A percentile compares a stretch with the other conserved stretches of the same genome.
phyloP scores from a whole-genome alignment of 805 yeast species.

The Starmera quercuum region DNA sequence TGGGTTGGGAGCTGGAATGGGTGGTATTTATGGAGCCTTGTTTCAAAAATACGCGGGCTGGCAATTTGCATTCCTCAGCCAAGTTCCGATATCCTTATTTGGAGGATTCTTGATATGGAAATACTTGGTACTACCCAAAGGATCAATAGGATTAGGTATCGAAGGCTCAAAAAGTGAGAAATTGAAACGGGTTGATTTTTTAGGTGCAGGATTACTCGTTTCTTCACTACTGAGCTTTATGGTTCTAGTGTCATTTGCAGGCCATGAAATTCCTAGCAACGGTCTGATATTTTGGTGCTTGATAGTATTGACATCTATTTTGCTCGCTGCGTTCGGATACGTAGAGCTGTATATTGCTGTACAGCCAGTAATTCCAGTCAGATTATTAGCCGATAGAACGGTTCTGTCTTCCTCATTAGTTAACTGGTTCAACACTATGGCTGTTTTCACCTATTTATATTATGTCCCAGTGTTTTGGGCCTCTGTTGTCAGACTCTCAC shows the following conservation, averaged over 20 bases:
- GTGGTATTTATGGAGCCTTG: slow-evolving; percentile 57
- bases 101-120: slow-evolving; percentile 31
- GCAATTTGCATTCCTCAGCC: slow-evolving; percentile 53
- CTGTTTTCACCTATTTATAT: slow-evolving; percentile 52
- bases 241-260: slow-evolving; percentile 61
- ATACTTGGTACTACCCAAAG: slow-evolving; percentile 32
- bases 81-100: slow-evolving; percentile 41
- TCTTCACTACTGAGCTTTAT: slow-evolving; percentile 48
- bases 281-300: slow-evolving; percentile 32
- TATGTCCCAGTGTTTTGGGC: slow-evolving; percentile 65
- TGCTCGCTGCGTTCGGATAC: slow-evolving; percentile 32
- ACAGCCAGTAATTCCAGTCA: slow-evolving; percentile 60
- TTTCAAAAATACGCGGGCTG: slow-evolving; percentile 50
- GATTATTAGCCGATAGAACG: slow-evolving; percentile 46
- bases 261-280: slow-evolving; percentile 42
- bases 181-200: slow-evolving; percentile 53
- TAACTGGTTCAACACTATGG: slow-evolving; percentile 65
- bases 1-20: slow-evolving; percentile 68
- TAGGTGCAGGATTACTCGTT: slow-evolving; percentile 59
- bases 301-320: slow-evolving; percentile 24
- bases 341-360: slow-evolving; percentile 33
- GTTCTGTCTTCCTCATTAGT: slow-evolving; percentile 57
- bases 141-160: slow-evolving; percentile 48
- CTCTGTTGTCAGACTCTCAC: slow-evolving; percentile 42
- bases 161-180: slow-evolving; percentile 35